Conservation (phyloP, 2,329 filamentous ascomycete genomes). For the Cyphellophora attinorum region DNA sequence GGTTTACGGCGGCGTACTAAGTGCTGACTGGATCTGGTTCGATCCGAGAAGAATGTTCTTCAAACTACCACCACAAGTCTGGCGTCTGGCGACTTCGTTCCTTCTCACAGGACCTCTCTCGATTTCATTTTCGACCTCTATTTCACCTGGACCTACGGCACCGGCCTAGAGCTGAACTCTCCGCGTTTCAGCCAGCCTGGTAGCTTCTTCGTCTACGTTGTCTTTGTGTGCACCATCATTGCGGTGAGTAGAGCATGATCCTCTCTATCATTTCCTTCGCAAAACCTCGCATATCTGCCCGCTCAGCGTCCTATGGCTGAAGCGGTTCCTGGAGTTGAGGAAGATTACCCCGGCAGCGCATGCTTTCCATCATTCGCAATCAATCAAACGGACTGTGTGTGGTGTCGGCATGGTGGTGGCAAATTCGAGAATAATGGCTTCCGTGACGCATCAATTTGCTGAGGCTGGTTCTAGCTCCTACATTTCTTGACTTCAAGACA, state of each 20-base stretch:
- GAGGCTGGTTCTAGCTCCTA: slow-evolving; percentile 59
- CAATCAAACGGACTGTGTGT: slow-evolving; percentile 48
- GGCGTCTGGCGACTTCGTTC: slow-evolving; percentile 51
- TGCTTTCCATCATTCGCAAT: slow-evolving; percentile 59
- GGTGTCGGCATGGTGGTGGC: slow-evolving; percentile 69
- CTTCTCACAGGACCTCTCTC: slow-evolving; percentile 47
- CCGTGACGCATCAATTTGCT: slow-evolving; percentile 43
- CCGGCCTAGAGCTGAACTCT: slow-evolving; percentile 61
- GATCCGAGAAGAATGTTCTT: slow-evolving; percentile 44
- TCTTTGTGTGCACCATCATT: too few species aligned
- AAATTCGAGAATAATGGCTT: slow-evolving; percentile 60
- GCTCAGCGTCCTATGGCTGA: slow-evolving; percentile 64
- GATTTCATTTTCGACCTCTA: slow-evolving; percentile 64
- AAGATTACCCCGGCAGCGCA: slow-evolving; percentile 63
- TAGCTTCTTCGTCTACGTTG: slow-evolving; percentile 70
- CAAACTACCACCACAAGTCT: slow-evolving; percentile 46
- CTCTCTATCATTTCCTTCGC: slow-evolving; percentile 8
- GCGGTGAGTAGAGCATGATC: too few species aligned
- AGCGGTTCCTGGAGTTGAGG: slow-evolving; percentile 77
- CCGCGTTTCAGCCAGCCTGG: slow-evolving; percentile 65
- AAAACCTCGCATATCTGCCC: slow-evolving; percentile 67
- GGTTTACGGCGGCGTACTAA: slow-evolving; percentile 49
- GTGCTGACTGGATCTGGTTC: slow-evolving; percentile 34
- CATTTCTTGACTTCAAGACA: slow-evolving; percentile 37
- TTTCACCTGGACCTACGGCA: slow-evolving; percentile 67